Conservation (phyloP, 768 basidiomycete genomes). For the Boletus reticuloceps region DNA sequence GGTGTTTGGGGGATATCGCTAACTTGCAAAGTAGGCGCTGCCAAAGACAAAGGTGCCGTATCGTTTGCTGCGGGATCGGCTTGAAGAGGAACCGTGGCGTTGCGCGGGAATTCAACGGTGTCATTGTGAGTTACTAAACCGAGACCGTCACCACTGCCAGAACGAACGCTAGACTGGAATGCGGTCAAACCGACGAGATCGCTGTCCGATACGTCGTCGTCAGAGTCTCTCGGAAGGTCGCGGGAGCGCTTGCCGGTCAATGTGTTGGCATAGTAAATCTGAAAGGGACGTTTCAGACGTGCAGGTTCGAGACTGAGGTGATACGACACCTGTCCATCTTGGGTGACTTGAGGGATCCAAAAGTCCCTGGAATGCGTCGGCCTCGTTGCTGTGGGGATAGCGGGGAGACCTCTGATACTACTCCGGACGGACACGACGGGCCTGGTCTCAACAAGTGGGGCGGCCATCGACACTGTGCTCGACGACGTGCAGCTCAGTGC, state of each 20-base stretch:
- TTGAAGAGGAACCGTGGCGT: neutral
- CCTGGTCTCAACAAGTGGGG: slow-evolving; percentile 6
- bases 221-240: slow-evolving; percentile 73
- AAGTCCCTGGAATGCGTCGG: no score
- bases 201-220: slow-evolving; percentile 52
- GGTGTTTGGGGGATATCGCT: neutral
- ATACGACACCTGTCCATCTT: slow-evolving; percentile 73
- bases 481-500: neutral
- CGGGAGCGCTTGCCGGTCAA: slow-evolving; percentile 74
- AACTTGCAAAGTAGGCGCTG: neutral
- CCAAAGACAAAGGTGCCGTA: neutral
- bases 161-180: slow-evolving; percentile 51
- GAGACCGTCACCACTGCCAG: slow-evolving; percentile 47
- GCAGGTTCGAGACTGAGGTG: neutral
- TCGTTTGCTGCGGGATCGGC: neutral
- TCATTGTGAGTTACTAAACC: slow-evolving; percentile 35
- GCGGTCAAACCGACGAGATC: slow-evolving; percentile 52
- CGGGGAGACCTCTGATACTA: slow-evolving; percentile 31
- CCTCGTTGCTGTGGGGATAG: slow-evolving; percentile 17
- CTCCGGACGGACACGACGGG: slow-evolving; percentile 2
- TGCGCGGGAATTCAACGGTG: neutral
- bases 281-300: neutral
- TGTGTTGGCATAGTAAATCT: slow-evolving; percentile 96
- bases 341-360: no score
- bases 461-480: slow-evolving; percentile 20